Base-by-base conservation (phyloP, 2,329 filamentous ascomycete species). In the Diplodia corticola region DNA sequence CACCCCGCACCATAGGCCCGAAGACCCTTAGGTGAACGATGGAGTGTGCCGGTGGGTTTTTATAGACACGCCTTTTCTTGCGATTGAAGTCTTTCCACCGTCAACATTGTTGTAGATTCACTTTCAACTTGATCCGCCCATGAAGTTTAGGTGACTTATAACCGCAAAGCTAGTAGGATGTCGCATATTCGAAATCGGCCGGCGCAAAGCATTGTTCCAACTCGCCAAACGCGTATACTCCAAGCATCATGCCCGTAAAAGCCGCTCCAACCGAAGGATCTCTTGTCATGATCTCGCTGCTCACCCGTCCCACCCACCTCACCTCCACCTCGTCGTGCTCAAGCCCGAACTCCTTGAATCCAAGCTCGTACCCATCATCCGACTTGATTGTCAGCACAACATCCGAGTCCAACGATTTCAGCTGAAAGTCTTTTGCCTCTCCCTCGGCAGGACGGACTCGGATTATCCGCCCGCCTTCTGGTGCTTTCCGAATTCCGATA, bases 211-310 rank as follows among this genome's bases (percentile, higher is more conserved):
- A 80, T 20, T 74, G 72, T 63, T 82, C 76, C 20, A 76, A 69
- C 48, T 80, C 76, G 4, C 79, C 80, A 69, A 79, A 80, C 1
- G 78, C 73, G 70, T 82, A 83, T 13, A 83, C n/a, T 0, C 81
- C 80, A 55, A 82, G 69, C 80, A 82, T 81, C 72, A 80, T 78
- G 0, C 80, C 80, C 1, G 80, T 81, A 37, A 82, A 83, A 1
- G 77, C 71, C 20, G 75, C 75, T 0, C 80, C 80, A 10, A 81
- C 71, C 0, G 75, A 75, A 2, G 80, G 77, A 37, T 74, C 69
- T 17, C 73, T 67, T 2, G 78, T 79, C 68, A 81, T 76, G 15
- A 69, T 66, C 22, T 69, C 63, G 17, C 75, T 80, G 4, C 72
- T 67, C 17, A 80, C 70, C 3, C 67, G 69, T 0, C 73, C 74